Conservation (phyloP, 164 flowering plant species). For the Nymphaea thermarum region DNA sequence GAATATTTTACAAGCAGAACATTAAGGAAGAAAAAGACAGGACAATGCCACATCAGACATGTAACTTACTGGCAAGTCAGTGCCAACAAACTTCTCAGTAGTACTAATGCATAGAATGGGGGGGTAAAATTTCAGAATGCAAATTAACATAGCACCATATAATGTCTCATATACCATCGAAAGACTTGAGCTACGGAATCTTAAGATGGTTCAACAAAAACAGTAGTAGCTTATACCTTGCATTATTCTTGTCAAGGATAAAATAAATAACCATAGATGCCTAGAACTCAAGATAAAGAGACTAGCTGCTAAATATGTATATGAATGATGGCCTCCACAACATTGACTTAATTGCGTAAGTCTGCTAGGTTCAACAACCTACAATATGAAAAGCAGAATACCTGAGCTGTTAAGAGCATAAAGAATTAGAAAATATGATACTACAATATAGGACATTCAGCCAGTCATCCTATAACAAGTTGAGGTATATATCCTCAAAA, state of each 20-base stretch:
- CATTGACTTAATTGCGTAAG: too few species aligned
- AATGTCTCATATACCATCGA: neutral
- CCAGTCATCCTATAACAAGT: neutral
- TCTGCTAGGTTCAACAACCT: neutral
- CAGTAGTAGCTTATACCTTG: too few species aligned
- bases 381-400: too few species aligned
- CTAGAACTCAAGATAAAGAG: neutral
- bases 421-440: neutral
- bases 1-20: neutral
- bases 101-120: neutral
- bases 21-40: neutral
- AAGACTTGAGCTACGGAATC: neutral
- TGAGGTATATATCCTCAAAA: neutral
- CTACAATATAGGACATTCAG: neutral
- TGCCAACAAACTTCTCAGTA: too few species aligned
- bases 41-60: neutral
- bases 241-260: neutral
- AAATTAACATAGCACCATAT: neutral
- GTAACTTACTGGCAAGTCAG: too few species aligned
- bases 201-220: neutral
- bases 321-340: too few species aligned
- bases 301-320: neutral
- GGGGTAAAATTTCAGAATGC: neutral
- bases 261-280: neutral
- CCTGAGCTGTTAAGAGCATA: neutral